Conservation (phyloP, 2,329 filamentous ascomycete genomes). For the Colletotrichum sp. region DNA sequence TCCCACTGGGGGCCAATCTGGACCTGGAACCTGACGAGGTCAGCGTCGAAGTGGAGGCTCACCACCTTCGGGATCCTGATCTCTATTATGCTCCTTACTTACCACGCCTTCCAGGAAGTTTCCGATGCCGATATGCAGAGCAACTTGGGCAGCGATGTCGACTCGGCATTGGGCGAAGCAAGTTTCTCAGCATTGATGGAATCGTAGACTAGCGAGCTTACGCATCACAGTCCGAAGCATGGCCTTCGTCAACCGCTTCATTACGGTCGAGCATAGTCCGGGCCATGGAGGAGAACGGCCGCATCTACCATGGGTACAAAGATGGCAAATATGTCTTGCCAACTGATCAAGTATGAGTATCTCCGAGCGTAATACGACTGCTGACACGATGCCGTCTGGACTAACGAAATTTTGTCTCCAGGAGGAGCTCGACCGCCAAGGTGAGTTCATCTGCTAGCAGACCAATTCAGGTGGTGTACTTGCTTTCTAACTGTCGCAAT, state of each 20-base stretch:
- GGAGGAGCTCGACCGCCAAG: constrained; percentile 40
- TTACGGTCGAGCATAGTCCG: constrained; percentile 32
- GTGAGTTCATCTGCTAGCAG: constrained; percentile 8
- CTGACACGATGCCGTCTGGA: neutral
- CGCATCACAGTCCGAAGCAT: constrained; percentile 24
- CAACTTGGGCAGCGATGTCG: constrained; percentile 20
- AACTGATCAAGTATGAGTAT: constrained; percentile 35
- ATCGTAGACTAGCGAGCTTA: neutral
- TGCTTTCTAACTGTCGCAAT: neutral
- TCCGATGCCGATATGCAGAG: constrained; percentile 18
- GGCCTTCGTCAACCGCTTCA: constrained; percentile 35
- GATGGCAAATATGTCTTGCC: constrained; percentile 42
- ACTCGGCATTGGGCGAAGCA: constrained; percentile 34
- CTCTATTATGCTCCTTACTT: neutral
- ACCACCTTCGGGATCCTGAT: neutral
- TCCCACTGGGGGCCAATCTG: neutral
- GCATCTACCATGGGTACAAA: constrained; percentile 42
- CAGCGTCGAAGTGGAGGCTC: neutral
- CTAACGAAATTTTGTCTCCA: constrained; percentile 21
- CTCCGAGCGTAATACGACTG: neutral
- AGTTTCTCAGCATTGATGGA: constrained; percentile 1
- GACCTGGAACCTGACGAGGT: constrained; percentile 21
- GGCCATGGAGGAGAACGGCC: constrained; percentile 38
- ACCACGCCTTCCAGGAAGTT: neutral
- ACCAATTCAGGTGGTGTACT: neutral